phyloP scores from a whole-genome alignment of 805 yeast species.

The Grigorovia humatica region DNA sequence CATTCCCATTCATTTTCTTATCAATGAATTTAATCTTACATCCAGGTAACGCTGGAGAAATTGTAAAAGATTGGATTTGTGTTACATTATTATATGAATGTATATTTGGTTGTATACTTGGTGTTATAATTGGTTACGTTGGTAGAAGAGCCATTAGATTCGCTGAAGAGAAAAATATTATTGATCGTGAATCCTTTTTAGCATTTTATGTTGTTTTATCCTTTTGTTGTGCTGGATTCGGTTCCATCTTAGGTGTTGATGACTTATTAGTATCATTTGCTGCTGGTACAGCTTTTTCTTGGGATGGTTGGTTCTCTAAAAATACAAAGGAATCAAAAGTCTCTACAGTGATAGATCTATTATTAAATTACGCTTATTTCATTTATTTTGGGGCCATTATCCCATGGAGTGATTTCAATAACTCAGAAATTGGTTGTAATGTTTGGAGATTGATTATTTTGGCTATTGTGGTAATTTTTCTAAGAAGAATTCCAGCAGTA shows the following conservation, averaged over 20 bases:
- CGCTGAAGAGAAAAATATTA: conserved; percentile 58
- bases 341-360: conserved; percentile 78
- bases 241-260: conserved; percentile 79
- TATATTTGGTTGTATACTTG: conserved; percentile 65
- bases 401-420: conserved; percentile 78
- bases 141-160: conserved; percentile 63
- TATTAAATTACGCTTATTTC: conserved; percentile 76
- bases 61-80: conserved; percentile 71
- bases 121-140: conserved; percentile 58
- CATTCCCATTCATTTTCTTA: conserved; percentile 76
- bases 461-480: conserved; percentile 61
- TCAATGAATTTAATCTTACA: conserved; percentile 60
- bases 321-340: conserved; percentile 80
- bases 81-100: conserved; percentile 76
- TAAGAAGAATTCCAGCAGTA: conserved; percentile 79
- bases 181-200: conserved; percentile 82
- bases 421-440: conserved; percentile 46
- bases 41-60: conserved; percentile 52
- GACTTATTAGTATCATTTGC: conserved; percentile 83
- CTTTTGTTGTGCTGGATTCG: conserved; percentile 78
- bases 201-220: conserved; percentile 78
- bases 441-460: conserved; percentile 74
- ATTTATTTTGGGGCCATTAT: conserved; percentile 84
- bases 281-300: conserved; percentile 87
- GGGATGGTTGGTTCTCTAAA: conserved; percentile 85